phyloP scores from a whole-genome alignment of 106 monocot genomes.

The Gastrodia elata region DNA sequence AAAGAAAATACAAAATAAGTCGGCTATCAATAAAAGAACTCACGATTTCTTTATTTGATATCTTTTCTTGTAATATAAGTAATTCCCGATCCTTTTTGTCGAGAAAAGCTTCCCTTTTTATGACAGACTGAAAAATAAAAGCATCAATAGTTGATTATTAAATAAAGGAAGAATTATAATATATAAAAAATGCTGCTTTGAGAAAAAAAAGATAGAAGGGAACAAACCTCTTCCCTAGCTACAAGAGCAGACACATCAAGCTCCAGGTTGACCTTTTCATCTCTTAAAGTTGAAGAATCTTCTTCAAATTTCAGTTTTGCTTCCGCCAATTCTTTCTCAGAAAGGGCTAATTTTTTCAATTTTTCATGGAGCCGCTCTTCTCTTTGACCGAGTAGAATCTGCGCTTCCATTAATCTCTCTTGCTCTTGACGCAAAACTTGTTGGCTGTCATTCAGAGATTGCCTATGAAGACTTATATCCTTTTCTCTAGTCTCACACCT shows the following conservation, averaged over 20 bases:
- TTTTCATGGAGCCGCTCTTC: constrained; percentile 51
- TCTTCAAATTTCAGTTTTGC: constrained; percentile 34
- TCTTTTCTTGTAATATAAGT: constrained; percentile 62
- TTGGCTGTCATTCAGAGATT: constrained; percentile 56
- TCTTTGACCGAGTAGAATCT: constrained; percentile 55
- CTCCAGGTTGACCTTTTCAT: constrained; percentile 46
- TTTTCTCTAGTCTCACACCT: constrained; percentile 75
- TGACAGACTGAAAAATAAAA: constrained; percentile 41
- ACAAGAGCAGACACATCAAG: constrained; percentile 37
- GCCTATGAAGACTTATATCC: constrained; percentile 50
- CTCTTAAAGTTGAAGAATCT: constrained; percentile 31
- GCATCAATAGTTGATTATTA: neutral
- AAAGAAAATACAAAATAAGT: neutral
- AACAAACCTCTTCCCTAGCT: constrained; percentile 58
- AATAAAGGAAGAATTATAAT: neutral
- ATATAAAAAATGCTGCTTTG: neutral
- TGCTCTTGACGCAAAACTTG: constrained; percentile 66
- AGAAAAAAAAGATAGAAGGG: neutral
- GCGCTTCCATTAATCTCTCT: constrained; percentile 45
- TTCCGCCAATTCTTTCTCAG: constrained; percentile 51
- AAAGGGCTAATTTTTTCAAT: constrained; percentile 27
- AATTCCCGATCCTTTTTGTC: constrained; percentile 65
- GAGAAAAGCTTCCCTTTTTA: constrained; percentile 55
- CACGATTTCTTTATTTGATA: constrained; percentile 69
- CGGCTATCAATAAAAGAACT: constrained; percentile 5